phyloP scores from a whole-genome alignment of 148 eudicot species.

The Fagopyrum esculentum region DNA sequence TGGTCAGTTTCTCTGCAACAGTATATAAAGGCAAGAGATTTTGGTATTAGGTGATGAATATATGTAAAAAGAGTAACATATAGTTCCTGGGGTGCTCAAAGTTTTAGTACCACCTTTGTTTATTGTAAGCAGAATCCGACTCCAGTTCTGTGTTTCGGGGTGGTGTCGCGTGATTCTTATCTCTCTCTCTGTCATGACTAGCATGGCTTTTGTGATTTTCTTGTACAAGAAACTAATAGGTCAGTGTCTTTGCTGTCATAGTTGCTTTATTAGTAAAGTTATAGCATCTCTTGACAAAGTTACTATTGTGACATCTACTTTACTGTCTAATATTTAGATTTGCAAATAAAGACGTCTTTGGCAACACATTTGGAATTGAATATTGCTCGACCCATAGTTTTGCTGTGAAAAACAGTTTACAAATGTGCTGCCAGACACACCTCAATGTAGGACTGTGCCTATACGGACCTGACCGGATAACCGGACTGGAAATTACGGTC shows the following conservation, averaged over 20 bases:
- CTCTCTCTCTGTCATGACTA: constrained; percentile 1
- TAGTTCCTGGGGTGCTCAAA: constrained; percentile 4
- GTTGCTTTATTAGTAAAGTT: background rate
- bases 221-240: background rate
- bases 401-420: too few species aligned
- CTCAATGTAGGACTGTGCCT: too few species aligned
- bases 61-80: constrained; percentile 2
- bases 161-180: constrained; percentile 3
- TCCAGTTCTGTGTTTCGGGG: background rate
- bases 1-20: background rate
- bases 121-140: constrained; percentile 2
- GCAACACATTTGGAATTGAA: too few species aligned
- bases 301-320: background rate
- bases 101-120: constrained; percentile 1
- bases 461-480: too few species aligned
- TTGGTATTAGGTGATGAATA: constrained; percentile 5
- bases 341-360: background rate
- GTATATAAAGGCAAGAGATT: background rate
- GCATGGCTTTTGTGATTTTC: background rate
- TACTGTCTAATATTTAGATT: background rate
- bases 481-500: too few species aligned
- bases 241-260: background rate
- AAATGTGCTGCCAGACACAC: too few species aligned
- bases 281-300: background rate
- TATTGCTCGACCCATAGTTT: too few species aligned